Conservation (phyloP, 2,329 filamentous ascomycete genomes). For the Colletotrichum horii region DNA sequence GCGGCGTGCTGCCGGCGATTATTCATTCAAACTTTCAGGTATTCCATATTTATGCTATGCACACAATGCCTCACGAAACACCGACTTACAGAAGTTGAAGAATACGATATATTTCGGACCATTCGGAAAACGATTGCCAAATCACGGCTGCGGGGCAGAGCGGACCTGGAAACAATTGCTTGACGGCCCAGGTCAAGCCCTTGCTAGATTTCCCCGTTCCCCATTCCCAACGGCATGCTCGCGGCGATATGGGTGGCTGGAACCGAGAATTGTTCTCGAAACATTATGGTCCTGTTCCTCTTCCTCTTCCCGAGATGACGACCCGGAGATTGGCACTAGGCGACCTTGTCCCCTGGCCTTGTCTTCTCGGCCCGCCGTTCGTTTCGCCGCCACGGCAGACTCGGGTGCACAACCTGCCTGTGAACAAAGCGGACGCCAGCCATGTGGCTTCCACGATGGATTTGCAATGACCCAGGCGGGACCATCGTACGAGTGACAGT, state of each 20-base stretch:
- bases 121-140: background rate
- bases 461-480: background rate
- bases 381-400: background rate
- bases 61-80: background rate
- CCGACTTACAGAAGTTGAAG: background rate
- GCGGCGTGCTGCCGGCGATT: background rate
- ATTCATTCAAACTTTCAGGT: background rate
- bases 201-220: background rate
- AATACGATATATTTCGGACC: background rate
- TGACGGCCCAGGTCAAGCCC: background rate
- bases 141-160: background rate
- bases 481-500: background rate
- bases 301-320: conserved; percentile 4
- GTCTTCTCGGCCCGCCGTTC: background rate
- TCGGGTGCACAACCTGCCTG: background rate
- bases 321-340: conserved; percentile 9
- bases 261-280: conserved; percentile 9
- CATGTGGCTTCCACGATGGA: background rate
- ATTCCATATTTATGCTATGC: background rate
- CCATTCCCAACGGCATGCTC: background rate
- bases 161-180: background rate
- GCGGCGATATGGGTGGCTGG: background rate
- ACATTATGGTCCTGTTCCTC: conserved; percentile 8
- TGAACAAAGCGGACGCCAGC: background rate
- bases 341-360: background rate